A percentile compares a stretch with the other conserved stretches of the same genome.
Conservation (phyloP, 1,284 basidiomycete species). For the Retiboletus fuscus region DNA sequence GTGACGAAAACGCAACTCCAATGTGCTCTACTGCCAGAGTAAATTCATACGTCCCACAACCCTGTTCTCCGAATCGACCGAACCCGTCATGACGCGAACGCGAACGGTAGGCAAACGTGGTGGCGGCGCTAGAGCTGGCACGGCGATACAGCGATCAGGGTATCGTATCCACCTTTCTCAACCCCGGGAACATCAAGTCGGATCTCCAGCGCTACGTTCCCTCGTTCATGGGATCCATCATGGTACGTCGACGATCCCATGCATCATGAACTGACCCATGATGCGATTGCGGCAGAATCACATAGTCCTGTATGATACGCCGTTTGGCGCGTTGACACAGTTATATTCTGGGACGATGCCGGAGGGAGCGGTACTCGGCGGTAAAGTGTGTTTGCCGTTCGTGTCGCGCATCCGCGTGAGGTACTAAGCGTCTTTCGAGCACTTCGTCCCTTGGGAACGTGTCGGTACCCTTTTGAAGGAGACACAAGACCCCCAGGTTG, state of each 20-base stretch:
- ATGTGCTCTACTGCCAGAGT: conserved; percentile 57
- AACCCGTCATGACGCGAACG: conserved; percentile 1
- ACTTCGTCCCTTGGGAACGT: conserved; percentile 54
- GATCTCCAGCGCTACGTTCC: conserved; percentile 43
- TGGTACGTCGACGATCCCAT: conserved; percentile 22
- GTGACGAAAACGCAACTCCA: conserved; percentile 44
- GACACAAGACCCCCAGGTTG: conserved; percentile 46
- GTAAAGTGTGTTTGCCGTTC: conserved; percentile 42
- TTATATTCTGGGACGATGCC: conserved; percentile 53
- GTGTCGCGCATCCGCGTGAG: not conserved
- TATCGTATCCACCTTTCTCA: conserved; percentile 42
- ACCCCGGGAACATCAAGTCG: conserved; percentile 45
- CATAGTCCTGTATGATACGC: conserved; percentile 37
- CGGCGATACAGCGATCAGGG: conserved; percentile 41
- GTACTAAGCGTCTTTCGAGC: conserved; percentile 39
- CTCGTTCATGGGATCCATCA: conserved; percentile 18
- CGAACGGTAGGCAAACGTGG: conserved; percentile 39
- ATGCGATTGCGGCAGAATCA: conserved; percentile 21
- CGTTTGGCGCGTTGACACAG: conserved; percentile 52
- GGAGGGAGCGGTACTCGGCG: conserved; percentile 44
- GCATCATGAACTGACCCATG: not conserved
- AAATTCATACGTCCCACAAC: conserved; percentile 53
- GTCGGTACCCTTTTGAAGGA: conserved; percentile 34
- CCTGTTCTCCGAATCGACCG: no score
- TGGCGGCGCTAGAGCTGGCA: conserved; percentile 39